Base-by-base conservation (phyloP, 352 stramenopile genomes). In the Pythium sukuiense region DNA sequence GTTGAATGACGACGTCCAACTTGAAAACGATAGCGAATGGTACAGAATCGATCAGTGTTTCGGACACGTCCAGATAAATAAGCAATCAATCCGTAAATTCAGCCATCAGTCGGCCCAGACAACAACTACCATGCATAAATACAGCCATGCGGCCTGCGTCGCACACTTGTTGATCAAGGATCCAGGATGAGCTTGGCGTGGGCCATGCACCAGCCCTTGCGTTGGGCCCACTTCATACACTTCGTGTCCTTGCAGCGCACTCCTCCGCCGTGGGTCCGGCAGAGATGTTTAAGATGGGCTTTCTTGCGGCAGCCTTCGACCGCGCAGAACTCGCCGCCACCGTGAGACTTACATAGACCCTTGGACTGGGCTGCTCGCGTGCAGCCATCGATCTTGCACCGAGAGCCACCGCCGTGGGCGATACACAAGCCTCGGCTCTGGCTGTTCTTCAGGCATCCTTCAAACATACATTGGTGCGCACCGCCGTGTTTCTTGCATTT, bases 401-500 rank as follows among this genome's bases (percentile, higher is more conserved):
- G 76, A 33, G 84, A 93, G 49, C 87, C 87, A 11, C 87, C 87
- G 46, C 87, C 87, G 60, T 96, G 87, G 3, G 87, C 85, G 54
- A 93, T 93, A 71, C 87, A 96, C 48, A 96, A 62, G 13, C 87
- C 87, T 7, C 87, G 83, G 68, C 86, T 93, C 73, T 96, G 85
- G 62, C 83, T 93, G 76, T 95, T 96, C 75, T 96, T 96, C 59
- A 73, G 79, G 68, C 88, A 96, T 6, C 88, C 88, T 68, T 91
- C 83, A 49, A 88, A 89, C 20, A 89, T 83, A 39, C 88, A 96
- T 56, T 91, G 88, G 49, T 93, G 85, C 2, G 86, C 88, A n/a
- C 88, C 88, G 27, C 88, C 88, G 66, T 96, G 88, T 35, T 95
- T 96, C 68, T 96, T 96, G 83, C 88, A 96, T 58, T 92, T 90